Conservation (phyloP, 2,329 filamentous ascomycete genomes). For the Shiraia bambusicola region DNA sequence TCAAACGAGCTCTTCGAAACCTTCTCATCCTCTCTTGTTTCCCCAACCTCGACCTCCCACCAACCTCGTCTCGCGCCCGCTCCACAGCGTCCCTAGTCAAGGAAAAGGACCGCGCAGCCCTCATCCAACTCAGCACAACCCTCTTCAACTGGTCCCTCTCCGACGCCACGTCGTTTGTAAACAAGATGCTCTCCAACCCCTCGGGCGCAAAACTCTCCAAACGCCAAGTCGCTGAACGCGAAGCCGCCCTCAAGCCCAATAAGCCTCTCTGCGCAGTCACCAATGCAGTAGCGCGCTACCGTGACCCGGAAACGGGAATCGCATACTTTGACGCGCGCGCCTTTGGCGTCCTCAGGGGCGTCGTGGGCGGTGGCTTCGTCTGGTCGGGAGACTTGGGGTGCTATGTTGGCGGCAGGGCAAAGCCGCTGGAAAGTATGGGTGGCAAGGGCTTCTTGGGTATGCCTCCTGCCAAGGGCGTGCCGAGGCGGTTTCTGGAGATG, state of each 20-base stretch:
- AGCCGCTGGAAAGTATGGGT: slow-evolving; percentile 30
- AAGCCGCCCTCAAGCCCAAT: slow-evolving; percentile 34
- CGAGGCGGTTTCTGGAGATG: slow-evolving; percentile 65
- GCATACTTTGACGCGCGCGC: slow-evolving; percentile 78
- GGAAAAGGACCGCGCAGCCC: slow-evolving; percentile 49
- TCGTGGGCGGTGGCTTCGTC: slow-evolving; percentile 71
- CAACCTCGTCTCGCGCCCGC: slow-evolving; percentile 48
- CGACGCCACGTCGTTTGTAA: slow-evolving; percentile 35
- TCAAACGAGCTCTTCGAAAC: slow-evolving; percentile 57
- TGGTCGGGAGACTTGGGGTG: slow-evolving; percentile 82
- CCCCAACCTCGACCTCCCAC: slow-evolving; percentile 46
- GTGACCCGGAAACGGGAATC: slow-evolving; percentile 80
- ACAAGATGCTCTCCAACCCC: slow-evolving; percentile 47
- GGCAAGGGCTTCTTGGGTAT: slow-evolving; percentile 45
- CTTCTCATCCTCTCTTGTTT: slow-evolving; percentile 57
- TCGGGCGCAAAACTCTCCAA: slow-evolving; percentile 42
- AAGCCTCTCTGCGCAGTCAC: slow-evolving; percentile 72
- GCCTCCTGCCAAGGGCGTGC: slow-evolving; percentile 73
- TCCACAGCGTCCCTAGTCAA: slow-evolving; percentile 46
- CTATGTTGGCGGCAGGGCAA: slow-evolving; percentile 68
- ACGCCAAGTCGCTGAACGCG: slow-evolving; percentile 38
- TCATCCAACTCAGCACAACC: slow-evolving; percentile 56
- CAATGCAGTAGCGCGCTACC: slow-evolving; percentile 75
- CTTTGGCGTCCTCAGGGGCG: slow-evolving; percentile 77
- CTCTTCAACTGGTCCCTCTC: slow-evolving; percentile 37